A percentile compares a stretch with the other conserved stretches of the same genome.
Evolutionary conservation across 2,329 filamentous ascomycete genomes (phyloP).

Genomic region (Chalaropsis ovoidea): DNA sequence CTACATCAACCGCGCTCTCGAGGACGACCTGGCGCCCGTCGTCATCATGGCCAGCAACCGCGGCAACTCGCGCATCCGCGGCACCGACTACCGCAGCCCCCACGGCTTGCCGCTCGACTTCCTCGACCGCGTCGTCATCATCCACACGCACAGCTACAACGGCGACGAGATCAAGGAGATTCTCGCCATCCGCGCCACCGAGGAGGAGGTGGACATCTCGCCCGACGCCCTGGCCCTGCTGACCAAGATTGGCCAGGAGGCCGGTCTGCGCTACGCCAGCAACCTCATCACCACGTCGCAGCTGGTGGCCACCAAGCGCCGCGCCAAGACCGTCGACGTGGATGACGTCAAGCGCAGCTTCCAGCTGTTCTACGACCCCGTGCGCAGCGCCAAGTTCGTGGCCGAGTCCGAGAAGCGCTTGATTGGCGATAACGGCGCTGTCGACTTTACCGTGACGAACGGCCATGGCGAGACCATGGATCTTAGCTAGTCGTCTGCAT

Average conservation of each 20-base stretch:
- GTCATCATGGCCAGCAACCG: constrained; percentile 99
- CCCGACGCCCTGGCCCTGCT: constrained; percentile 83
- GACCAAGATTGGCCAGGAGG: constrained; percentile 90
- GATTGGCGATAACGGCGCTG: constrained; percentile 75
- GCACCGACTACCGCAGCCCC: constrained; percentile 84
- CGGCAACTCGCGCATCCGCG: constrained; percentile 80
- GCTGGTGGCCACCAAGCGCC: constrained; percentile 75
- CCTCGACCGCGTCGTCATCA: constrained; percentile 88
- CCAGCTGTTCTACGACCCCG: constrained; percentile 84
- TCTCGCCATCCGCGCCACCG: constrained; percentile 79
- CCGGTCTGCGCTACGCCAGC: constrained; percentile 88
- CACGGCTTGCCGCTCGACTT: constrained; percentile 94
- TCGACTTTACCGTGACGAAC: constrained; percentile 54
- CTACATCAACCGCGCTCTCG: constrained; percentile 92
- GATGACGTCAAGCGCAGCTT: constrained; percentile 91
- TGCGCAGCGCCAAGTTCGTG: constrained; percentile 82
- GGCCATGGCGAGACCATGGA: constrained; percentile 46
- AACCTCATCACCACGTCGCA: constrained; percentile 94
- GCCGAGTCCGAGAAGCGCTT: constrained; percentile 82
- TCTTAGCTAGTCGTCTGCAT: constrained; percentile 35
- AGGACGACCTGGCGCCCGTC: constrained; percentile 88
- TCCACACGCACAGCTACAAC: constrained; percentile 80
- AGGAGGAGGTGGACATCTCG: constrained; percentile 89
- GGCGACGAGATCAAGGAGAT: constrained; percentile 86
- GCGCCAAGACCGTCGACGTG: constrained; percentile 70